Conservation (phyloP, 73 alveolate species). For the Paramecium caudatum region DNA sequence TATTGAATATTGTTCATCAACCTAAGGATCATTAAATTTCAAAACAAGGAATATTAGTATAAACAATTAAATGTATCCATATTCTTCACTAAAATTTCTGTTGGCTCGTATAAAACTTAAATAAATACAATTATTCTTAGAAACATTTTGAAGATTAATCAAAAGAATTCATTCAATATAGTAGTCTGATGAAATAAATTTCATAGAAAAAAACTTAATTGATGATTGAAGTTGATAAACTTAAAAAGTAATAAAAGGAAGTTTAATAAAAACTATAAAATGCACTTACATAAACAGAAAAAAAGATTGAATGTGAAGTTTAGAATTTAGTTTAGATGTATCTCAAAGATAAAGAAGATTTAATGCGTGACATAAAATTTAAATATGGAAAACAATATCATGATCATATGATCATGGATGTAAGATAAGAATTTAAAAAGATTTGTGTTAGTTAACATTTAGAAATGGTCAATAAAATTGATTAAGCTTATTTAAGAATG, state of each 20-base stretch:
- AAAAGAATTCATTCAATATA: background rate
- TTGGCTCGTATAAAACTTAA: background rate
- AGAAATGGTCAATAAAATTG: background rate
- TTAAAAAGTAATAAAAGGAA: background rate
- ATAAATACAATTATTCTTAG: background rate
- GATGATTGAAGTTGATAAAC: background rate
- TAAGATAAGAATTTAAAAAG: constrained; percentile 15
- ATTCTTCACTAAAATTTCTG: background rate
- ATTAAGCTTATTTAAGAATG: background rate
- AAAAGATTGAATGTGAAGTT: background rate
- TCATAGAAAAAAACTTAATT: background rate
- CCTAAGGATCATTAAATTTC: constrained; percentile 3
- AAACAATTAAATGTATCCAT: background rate
- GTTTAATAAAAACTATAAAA: background rate
- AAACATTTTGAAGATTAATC: background rate
- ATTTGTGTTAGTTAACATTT: constrained; percentile 13
- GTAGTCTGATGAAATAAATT: background rate
- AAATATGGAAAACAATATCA: constrained; percentile 64
- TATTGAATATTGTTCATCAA: constrained; percentile 42
- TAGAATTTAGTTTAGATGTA: constrained; percentile 10
- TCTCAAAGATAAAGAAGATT: constrained; percentile 46
- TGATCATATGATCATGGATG: constrained; percentile 62
- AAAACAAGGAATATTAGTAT: background rate
- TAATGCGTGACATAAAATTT: constrained; percentile 34
- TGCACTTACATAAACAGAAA: background rate